These are phyloP conservation scores for Irpex sp. DNA, from an alignment of 1,284 basidiomycete genomes.

Conservation along the genomic window DNA sequence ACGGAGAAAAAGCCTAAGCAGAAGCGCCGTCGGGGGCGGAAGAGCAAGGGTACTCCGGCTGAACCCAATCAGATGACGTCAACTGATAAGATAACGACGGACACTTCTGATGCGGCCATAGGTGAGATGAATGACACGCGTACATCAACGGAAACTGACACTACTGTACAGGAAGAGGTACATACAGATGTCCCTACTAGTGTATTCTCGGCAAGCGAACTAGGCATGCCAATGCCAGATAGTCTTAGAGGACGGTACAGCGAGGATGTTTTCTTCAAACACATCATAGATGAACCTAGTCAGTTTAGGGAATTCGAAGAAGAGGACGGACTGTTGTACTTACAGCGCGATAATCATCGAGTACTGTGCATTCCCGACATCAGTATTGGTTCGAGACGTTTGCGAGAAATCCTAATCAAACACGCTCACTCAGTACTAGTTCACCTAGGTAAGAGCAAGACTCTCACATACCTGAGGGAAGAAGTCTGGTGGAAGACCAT, in stretches of 20 bases:
- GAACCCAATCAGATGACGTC: too few species aligned
- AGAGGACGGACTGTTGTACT: conserved; percentile 16
- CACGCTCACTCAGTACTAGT: conserved; percentile 28
- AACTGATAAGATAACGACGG: too few species aligned
- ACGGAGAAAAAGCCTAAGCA: too few species aligned
- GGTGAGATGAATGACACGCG: too few species aligned
- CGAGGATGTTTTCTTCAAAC: conserved; percentile 15
- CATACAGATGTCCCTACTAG: background rate
- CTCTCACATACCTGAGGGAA: conserved; percentile 21
- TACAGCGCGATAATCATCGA: conserved; percentile 2
- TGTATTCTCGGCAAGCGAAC: background rate
- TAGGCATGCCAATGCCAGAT: conserved; percentile 6
- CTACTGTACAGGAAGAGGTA: too few species aligned
- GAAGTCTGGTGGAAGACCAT: conserved; percentile 30
- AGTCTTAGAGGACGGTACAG: conserved; percentile 6
- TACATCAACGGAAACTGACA: too few species aligned
- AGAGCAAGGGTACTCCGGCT: too few species aligned
- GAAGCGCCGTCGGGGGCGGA: too few species aligned
- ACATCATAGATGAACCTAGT: conserved; percentile 11
- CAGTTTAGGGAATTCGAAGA: conserved; percentile 19
- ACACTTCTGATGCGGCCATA: too few species aligned
- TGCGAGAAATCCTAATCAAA: conserved; percentile 24
- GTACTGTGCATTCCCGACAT: conserved; percentile 26
- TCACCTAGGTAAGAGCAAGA: conserved; percentile 26
- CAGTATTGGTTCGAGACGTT: conserved; percentile 12